Evolutionary conservation across 352 stramenopile genomes (phyloP).

Genomic region (Phytophthora pisi): DNA sequence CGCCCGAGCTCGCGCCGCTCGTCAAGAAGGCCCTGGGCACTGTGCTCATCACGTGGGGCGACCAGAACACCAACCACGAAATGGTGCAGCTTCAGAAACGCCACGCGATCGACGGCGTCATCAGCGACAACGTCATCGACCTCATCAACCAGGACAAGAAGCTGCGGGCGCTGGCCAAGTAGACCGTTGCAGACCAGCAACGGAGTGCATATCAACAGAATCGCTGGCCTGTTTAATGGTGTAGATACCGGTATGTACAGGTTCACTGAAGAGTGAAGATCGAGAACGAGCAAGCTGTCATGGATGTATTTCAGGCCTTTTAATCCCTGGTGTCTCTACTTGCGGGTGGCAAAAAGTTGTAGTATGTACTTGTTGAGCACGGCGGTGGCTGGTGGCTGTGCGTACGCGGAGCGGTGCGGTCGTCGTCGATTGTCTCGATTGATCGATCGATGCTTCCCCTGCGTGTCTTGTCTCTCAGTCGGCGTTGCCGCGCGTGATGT

Average conservation of each 20-base stretch:
- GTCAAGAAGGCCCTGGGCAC: conserved; percentile 51
- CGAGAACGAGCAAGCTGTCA: conserved; percentile 12
- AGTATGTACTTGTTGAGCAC: not conserved
- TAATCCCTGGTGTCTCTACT: not conserved
- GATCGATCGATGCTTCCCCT: no score
- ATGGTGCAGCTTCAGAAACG: conserved; percentile 76
- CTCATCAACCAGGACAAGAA: conserved; percentile 63
- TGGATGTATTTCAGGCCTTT: conserved; percentile 13
- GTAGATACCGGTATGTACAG: not conserved
- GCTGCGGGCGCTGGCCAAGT: conserved; percentile 23
- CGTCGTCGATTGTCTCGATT: not conserved
- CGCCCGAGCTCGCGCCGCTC: conserved; percentile 50
- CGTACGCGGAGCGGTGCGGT: not conserved
- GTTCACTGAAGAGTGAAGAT: not conserved
- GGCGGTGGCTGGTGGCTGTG: not conserved
- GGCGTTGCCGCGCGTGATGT: not conserved
- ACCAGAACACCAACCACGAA: conserved; percentile 80
- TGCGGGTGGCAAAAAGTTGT: not conserved
- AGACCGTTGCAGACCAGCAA: not conserved
- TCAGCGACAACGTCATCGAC: conserved; percentile 86
- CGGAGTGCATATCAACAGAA: no score
- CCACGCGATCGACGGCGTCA: conserved; percentile 72
- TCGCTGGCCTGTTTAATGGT: not conserved
- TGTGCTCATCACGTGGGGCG: conserved; percentile 75
- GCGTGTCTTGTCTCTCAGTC: not conserved